A percentile compares a stretch with the other conserved stretches of the same genome.
Conservation (phyloP, 495 filamentous ascomycete species). For the Lentithecium fluviatile region DNA sequence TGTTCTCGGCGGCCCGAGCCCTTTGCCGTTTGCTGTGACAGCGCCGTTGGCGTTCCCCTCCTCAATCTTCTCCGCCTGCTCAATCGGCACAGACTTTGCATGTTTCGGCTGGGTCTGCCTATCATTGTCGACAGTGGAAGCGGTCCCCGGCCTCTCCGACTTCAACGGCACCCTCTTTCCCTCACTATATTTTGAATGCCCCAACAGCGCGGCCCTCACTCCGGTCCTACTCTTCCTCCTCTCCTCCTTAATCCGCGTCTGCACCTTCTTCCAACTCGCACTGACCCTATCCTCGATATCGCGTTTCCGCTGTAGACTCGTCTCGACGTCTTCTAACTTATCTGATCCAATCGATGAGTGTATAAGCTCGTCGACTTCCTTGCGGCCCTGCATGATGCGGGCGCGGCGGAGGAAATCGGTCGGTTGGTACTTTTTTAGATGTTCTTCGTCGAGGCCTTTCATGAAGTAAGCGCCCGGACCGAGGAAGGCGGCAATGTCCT, state of each 20-base stretch:
- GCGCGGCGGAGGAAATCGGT: conserved; percentile 32
- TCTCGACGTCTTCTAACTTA: neutral
- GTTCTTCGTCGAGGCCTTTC: conserved; percentile 58
- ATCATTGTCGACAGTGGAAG: no score
- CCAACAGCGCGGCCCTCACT: neutral
- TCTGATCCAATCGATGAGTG: neutral
- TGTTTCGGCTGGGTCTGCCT: no score
- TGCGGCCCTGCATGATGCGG: conserved; percentile 37
- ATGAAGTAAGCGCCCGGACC: conserved; percentile 65
- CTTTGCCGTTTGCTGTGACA: neutral
- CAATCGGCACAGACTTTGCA: no score
- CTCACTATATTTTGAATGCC: neutral
- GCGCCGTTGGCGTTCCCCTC: neutral
- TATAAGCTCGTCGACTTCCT: conserved; percentile 28
- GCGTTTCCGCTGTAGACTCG: neutral
- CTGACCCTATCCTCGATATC: neutral
- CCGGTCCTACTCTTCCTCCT: conserved; percentile 1
- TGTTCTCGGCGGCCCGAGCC: neutral
- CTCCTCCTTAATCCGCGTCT: neutral
- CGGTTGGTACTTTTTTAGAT: conserved; percentile 35
- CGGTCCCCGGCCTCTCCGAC: no score
- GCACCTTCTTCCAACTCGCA: neutral
- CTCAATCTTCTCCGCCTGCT: neutral
- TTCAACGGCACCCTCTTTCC: no score
- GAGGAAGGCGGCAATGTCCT: conserved; percentile 62